Conservation (phyloP, 345 rosid species). For the Acer saccharum region DNA sequence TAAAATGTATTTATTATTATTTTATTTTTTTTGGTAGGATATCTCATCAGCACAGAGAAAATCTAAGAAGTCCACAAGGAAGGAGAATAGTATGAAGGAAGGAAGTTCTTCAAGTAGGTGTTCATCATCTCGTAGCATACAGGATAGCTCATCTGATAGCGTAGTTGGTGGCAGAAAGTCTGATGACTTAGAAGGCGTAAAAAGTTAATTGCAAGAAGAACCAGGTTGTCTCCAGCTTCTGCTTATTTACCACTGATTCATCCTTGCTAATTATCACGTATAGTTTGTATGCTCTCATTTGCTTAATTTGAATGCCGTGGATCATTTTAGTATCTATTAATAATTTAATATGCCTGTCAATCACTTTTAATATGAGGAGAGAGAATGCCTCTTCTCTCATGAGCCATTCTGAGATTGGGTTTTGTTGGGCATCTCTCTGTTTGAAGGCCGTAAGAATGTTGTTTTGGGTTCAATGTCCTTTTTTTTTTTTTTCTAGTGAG, state of each 20-base stretch:
- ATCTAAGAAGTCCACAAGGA: slow-evolving; percentile 41
- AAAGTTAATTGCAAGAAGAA: slow-evolving; percentile 1
- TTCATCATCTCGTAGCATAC: slow-evolving; percentile 68
- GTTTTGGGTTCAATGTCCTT: background rate
- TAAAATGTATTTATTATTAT: background rate
- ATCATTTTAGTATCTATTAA: background rate
- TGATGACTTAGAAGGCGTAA: slow-evolving; percentile 40
- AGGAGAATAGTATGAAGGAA: slow-evolving; percentile 44
- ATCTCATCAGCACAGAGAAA: slow-evolving; percentile 49
- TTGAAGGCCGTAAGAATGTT: slow-evolving; percentile 2
- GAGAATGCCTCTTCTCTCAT: background rate
- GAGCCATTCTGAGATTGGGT: background rate
- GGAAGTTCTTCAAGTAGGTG: slow-evolving; percentile 67
- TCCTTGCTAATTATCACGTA: background rate
- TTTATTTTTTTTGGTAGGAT: slow-evolving; percentile 47
- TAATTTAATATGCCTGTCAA: background rate
- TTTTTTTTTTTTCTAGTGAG: background rate
- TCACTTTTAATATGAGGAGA: background rate
- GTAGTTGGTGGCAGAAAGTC: slow-evolving; percentile 51
- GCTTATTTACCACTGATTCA: background rate
- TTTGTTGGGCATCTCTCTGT: slow-evolving; percentile 11
- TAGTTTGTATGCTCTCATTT: background rate
- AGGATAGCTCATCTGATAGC: slow-evolving; percentile 80
- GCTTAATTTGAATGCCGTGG: background rate
- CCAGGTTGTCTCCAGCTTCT: slow-evolving; percentile 15